phyloP scores from a whole-genome alignment of 1,284 basidiomycete genomes.

The Ustilago crameri region DNA sequence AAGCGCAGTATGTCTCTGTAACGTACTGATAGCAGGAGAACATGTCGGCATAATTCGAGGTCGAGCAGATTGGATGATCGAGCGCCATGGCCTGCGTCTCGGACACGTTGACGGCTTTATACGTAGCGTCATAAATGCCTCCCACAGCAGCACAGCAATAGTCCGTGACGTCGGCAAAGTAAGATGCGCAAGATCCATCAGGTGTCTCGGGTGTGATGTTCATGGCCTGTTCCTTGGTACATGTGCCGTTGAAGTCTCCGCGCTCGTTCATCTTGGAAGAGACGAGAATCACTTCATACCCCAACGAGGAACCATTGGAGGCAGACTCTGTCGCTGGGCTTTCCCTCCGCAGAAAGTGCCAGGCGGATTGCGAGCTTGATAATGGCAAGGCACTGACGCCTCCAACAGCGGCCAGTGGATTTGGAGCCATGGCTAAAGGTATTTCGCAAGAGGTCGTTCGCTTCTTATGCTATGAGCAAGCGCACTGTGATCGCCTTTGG shows the following conservation, averaged over 20 bases:
- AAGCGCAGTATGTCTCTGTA: conserved; percentile 45
- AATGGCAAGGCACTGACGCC: conserved; percentile 18
- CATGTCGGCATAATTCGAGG: conserved; percentile 54
- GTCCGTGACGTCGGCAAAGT: conserved; percentile 55
- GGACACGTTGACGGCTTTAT: conserved; percentile 29
- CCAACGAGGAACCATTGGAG: conserved; percentile 14
- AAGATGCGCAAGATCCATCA: conserved; percentile 41
- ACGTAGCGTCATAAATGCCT: conserved; percentile 42
- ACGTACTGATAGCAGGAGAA: conserved; percentile 55
- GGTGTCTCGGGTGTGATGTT: conserved; percentile 49
- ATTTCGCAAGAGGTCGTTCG: not conserved
- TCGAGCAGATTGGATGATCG: conserved; percentile 46
- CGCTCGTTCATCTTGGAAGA: conserved; percentile 44
- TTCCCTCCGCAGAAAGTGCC: conserved; percentile 16
- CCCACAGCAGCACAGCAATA: conserved; percentile 59
- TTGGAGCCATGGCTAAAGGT: conserved; percentile 16
- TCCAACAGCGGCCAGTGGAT: not conserved
- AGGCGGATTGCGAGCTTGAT: conserved; percentile 10
- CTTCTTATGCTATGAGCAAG: not conserved
- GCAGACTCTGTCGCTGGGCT: not conserved
- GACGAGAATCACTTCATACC: conserved; percentile 23
- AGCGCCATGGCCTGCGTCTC: conserved; percentile 34
- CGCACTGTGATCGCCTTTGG: not conserved
- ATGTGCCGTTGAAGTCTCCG: conserved; percentile 52
- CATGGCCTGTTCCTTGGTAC: conserved; percentile 34